Evolutionary conservation across 2,329 filamentous ascomycete genomes (phyloP).

Genomic region (Tricladium varicosporioides): DNA sequence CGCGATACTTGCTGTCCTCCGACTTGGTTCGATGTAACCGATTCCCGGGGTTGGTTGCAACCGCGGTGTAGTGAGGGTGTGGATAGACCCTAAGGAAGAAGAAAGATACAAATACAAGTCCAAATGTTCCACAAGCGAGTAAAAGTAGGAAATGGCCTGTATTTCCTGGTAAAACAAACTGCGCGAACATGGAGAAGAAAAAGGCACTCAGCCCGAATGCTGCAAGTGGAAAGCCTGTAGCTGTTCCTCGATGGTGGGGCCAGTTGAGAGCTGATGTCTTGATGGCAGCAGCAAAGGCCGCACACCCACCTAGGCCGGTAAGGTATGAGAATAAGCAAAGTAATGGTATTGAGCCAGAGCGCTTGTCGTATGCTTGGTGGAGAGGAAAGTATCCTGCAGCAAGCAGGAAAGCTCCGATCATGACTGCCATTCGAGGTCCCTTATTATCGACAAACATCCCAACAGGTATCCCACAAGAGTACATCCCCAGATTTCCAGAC

Average conservation of each 20-base stretch:
- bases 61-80: slow-evolving; percentile 43
- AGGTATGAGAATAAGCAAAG: slow-evolving; percentile 84
- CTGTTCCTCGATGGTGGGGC: slow-evolving; percentile 86
- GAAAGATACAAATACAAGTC: slow-evolving; percentile 72
- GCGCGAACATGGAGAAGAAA: slow-evolving; percentile 84
- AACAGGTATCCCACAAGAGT: slow-evolving; percentile 82
- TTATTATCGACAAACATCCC: slow-evolving; percentile 83
- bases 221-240: slow-evolving; percentile 88
- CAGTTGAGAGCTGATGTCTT: slow-evolving; percentile 89
- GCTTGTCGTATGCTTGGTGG: slow-evolving; percentile 72
- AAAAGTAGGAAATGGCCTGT: slow-evolving; percentile 79
- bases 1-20: slow-evolving; percentile 41
- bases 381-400: slow-evolving; percentile 83
- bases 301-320: slow-evolving; percentile 84
- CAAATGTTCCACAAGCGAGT: slow-evolving; percentile 75
- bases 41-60: slow-evolving; percentile 38
- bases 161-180: slow-evolving; percentile 76
- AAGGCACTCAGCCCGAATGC: slow-evolving; percentile 94
- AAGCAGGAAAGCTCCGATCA: slow-evolving; percentile 71
- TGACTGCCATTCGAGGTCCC: slow-evolving; percentile 75
- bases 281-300: slow-evolving; percentile 84
- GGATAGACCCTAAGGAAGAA: slow-evolving; percentile 81
- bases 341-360: slow-evolving; percentile 53
- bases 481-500: slow-evolving; percentile 91
- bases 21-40: slow-evolving; percentile 46